Percentiles rank a stretch among this genome's conserved stretches.
Conservation (phyloP, 164 flowering plant genomes). For the Vitis rotundifolia region DNA sequence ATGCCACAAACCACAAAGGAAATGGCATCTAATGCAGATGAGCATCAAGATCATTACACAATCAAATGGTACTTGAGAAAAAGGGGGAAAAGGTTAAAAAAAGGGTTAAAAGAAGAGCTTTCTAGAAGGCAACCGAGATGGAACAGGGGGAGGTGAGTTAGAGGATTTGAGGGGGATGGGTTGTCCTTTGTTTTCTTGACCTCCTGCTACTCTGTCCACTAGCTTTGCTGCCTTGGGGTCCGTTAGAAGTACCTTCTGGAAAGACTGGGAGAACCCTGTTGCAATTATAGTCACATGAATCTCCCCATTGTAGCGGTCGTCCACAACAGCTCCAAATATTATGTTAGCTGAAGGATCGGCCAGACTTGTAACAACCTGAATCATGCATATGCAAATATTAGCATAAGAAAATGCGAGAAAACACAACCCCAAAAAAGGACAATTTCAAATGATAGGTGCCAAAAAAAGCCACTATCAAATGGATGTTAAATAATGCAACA, state of each 20-base stretch:
- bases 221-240: constrained; percentile 77
- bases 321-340: constrained; percentile 97
- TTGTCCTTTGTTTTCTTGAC: constrained; percentile 48
- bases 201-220: constrained; percentile 37
- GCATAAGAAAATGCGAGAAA: background rate
- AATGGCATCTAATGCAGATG: background rate
- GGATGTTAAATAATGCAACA: too few species aligned
- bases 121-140: constrained; percentile 45
- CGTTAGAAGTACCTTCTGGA: constrained; percentile 75
- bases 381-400: background rate
- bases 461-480: too few species aligned
- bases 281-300: constrained; percentile 95
- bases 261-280: constrained; percentile 94
- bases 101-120: constrained; percentile 65
- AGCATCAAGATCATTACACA: constrained; percentile 19
- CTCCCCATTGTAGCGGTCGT: constrained; percentile 93
- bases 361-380: constrained; percentile 93
- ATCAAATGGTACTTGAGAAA: constrained; percentile 1
- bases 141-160: constrained; percentile 24
- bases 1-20: background rate
- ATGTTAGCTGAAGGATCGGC: constrained; percentile 99
- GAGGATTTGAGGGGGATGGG: constrained; percentile 36
- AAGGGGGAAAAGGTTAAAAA: background rate
- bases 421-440: too few species aligned
- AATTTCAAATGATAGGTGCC: too few species aligned